A percentile compares a stretch with the other conserved stretches of the same genome.
These are phyloP conservation scores for Hemisphaericaspora lyxosophila DNA, from an alignment of 1,139 yeast species.

Conservation along the genomic window DNA sequence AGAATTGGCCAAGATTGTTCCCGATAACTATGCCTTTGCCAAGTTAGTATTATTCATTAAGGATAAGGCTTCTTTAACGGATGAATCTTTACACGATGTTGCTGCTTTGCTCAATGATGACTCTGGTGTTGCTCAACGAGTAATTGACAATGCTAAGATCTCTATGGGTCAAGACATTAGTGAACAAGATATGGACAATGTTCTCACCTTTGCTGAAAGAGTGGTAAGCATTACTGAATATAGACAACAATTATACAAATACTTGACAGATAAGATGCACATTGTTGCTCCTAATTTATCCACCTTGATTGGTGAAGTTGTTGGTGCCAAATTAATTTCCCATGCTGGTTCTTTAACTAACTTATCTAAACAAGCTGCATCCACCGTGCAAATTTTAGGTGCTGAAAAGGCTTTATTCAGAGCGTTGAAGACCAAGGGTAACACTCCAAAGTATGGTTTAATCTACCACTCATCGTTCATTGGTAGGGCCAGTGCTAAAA, in stretches of 20 bases:
- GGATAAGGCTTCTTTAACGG: constrained; percentile 82
- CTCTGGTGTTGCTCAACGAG: constrained; percentile 88
- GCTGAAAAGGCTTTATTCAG: constrained; percentile 99
- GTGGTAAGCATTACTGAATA: constrained; percentile 92
- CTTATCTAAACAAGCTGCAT: constrained; percentile 97
- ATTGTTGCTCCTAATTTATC: constrained; percentile 98
- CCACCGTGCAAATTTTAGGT: constrained; percentile 97
- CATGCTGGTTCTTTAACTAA: constrained; percentile 95
- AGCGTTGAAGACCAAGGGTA: constrained; percentile 97
- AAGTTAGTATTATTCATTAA: constrained; percentile 77
- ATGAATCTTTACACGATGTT: constrained; percentile 83
- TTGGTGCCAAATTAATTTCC: constrained; percentile 96
- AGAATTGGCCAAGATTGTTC: constrained; percentile 94
- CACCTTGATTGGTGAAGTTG: constrained; percentile 93
- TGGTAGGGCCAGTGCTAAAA: constrained; percentile 96
- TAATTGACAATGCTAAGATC: constrained; percentile 85
- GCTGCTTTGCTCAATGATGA: constrained; percentile 91
- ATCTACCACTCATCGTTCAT: constrained; percentile 95
- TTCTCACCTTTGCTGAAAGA: constrained; percentile 87
- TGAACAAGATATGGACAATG: constrained; percentile 81
- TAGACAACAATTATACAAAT: constrained; percentile 88
- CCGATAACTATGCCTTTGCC: constrained; percentile 89
- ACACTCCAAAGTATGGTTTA: constrained; percentile 98
- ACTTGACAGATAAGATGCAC: constrained; percentile 91
- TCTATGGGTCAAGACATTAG: constrained; percentile 99